A percentile compares a stretch with the other conserved stretches of the same genome.
phyloP scores from a whole-genome alignment of 768 basidiomycete species.

The Hypholoma sublateritium region DNA sequence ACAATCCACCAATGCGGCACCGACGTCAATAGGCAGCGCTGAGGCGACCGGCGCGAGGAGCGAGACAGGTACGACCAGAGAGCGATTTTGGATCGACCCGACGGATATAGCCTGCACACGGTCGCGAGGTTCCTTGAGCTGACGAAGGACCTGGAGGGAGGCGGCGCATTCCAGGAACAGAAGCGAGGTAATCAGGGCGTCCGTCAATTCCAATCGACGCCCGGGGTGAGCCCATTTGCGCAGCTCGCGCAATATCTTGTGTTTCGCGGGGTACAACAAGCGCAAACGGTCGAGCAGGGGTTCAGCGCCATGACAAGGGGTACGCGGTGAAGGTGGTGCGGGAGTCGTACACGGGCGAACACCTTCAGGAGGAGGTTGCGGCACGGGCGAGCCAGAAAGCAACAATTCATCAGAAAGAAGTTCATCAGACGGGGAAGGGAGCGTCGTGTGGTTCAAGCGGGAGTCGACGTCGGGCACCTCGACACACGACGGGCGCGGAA shows the following conservation, averaged over 20 bases:
- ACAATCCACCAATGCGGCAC: conserved; percentile 9
- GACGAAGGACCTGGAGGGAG: not conserved
- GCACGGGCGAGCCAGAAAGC: not conserved
- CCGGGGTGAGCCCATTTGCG: not conserved
- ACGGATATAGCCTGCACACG: not conserved
- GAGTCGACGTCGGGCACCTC: not conserved
- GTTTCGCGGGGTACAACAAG: not conserved
- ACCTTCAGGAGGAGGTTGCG: not conserved
- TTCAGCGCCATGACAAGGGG: not conserved
- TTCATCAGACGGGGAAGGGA: not conserved
- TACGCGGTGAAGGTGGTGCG: too few relatives aligned
- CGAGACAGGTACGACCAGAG: not conserved
- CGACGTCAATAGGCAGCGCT: not conserved
- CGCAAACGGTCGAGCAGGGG: not conserved
- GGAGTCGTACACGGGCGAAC: too few relatives aligned
- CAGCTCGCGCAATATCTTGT: not conserved
- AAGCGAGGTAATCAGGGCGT: not conserved
- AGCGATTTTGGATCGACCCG: not conserved
- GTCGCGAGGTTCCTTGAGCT: not conserved
- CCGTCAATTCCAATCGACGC: not conserved
- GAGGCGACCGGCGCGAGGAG: not conserved
- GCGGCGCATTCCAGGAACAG: not conserved
- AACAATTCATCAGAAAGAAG: not conserved
- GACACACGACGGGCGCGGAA: not conserved
- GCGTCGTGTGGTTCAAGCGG: not conserved